Conservation (phyloP, 305 asterid genomes). For the Solanum hybrid region DNA sequence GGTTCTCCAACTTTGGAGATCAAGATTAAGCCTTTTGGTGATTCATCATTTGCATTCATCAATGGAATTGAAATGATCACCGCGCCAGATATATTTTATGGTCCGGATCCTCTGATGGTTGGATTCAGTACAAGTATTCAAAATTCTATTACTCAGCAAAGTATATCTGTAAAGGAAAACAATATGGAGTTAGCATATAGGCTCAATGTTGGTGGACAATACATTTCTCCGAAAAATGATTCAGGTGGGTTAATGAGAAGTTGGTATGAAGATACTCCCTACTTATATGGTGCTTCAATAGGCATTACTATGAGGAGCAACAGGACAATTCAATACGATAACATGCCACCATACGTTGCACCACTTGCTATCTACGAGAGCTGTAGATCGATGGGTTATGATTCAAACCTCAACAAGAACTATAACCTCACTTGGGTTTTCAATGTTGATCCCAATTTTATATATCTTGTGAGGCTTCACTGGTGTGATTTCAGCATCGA, state of each 20-base stretch:
- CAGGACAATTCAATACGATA: constrained; percentile 24
- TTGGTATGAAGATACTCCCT: constrained; percentile 81
- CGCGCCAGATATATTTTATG: constrained; percentile 34
- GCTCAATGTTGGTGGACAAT: constrained; percentile 71
- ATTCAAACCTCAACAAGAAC: constrained; percentile 26
- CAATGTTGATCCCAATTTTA: constrained; percentile 59
- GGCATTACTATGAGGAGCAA: constrained; percentile 38
- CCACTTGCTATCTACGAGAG: constrained; percentile 54
- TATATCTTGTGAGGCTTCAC: constrained; percentile 66
- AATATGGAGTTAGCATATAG: constrained; percentile 59
- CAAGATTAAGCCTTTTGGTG: constrained; percentile 48
- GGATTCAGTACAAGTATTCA: background rate
- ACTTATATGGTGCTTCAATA: constrained; percentile 31
- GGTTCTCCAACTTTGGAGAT: constrained; percentile 30
- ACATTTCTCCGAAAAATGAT: constrained; percentile 46
- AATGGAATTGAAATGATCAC: constrained; percentile 78
- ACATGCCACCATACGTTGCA: constrained; percentile 38
- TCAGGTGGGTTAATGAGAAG: constrained; percentile 64
- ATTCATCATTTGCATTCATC: constrained; percentile 56
- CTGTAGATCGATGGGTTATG: constrained; percentile 56
- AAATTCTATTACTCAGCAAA: constrained; percentile 13
- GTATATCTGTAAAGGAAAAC: constrained; percentile 26
- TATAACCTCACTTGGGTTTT: constrained; percentile 72
- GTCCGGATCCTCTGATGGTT: constrained; percentile 31
- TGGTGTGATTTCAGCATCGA: constrained; percentile 70